Percentiles rank a stretch among this genome's conserved stretches.
phyloP scores from a whole-genome alignment of 441 rosid genomes.

The Brassica hybrid region DNA sequence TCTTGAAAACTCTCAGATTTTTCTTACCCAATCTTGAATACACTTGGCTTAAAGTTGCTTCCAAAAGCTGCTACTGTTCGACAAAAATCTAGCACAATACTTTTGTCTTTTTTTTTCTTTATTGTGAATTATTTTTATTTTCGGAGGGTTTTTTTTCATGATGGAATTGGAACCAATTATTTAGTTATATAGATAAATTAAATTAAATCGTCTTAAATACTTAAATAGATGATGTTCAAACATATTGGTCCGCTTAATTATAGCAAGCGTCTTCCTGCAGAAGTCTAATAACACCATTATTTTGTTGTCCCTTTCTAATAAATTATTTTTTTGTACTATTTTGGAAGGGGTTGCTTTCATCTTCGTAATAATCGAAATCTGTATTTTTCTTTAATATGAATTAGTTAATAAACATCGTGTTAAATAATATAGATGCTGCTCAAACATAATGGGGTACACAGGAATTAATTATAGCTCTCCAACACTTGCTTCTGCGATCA shows the following conservation, averaged over 20 bases:
- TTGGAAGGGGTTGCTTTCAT: not conserved
- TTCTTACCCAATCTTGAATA: slow-evolving; percentile 7
- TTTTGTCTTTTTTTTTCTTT: not conserved
- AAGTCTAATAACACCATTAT: not conserved
- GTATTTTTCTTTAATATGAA: not conserved
- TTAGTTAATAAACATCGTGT: not conserved
- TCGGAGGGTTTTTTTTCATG: not conserved
- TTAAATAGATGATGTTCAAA: not conserved
- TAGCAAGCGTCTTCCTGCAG: not conserved
- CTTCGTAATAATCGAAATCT: slow-evolving; percentile 8
- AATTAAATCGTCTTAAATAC: not conserved
- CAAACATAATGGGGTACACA: slow-evolving; percentile 59
- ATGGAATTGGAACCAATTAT: slow-evolving; percentile 7
- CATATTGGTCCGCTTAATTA: not conserved
- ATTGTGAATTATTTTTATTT: not conserved
- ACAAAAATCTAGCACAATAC: not conserved
- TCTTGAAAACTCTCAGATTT: slow-evolving; percentile 11
- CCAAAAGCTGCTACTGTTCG: slow-evolving; percentile 37
- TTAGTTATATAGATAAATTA: not conserved
- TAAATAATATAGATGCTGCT: slow-evolving; percentile 47
- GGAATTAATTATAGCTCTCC: slow-evolving; percentile 68
- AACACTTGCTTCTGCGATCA: slow-evolving; percentile 72
- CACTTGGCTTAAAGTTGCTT: slow-evolving; percentile 32
- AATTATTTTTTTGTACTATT: not conserved
- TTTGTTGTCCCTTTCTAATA: not conserved